Base-by-base conservation (phyloP, 495 filamentous ascomycete genomes). In the Neurospora hispaniola region DNA sequence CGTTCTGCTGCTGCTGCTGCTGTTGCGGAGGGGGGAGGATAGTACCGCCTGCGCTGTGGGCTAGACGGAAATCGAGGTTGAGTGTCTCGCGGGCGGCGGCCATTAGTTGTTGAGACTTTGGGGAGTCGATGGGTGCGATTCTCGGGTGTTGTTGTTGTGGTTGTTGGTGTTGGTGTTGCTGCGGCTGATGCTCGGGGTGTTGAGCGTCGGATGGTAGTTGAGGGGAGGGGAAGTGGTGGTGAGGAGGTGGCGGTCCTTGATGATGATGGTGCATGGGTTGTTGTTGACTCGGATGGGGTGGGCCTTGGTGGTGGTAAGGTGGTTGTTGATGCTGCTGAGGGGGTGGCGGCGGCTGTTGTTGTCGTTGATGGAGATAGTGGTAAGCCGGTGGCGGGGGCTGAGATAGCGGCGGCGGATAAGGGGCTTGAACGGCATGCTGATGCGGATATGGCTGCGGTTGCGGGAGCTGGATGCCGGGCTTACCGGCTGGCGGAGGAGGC, bases 31-130 rank as follows among this genome's bases (percentile, higher is more conserved):
- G 20, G 46, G 54, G 23, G 12, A 62, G 54, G 20, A 23, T 9
- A 74, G 77, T 68, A 79, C 80, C 5, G 46, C 46, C 20, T 1
- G 43, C 18, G 18, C 18, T 9, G 48, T 54, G 48, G 48, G 20
- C 48, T 54, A 62, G 27, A 62, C 54, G 27, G 54, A 27, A 62
- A 1, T 62, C 54, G 27, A 62, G 54, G 27, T 62, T 62, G 27
- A 62, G 54, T 62, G 54, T 31, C 14, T 62, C 54, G 54, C 54
- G 54, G 7, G 54, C 54, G 27, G 54, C 54, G 27, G 27, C 54
- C 54, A 62, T 62, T 16, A 85, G 76, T 0, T 83, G 79, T 14
- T 82, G 82, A 3, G 82, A 78, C n/a, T 80, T 79, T 2, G 84
- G 83, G 1, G 83, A 83, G 42, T 78, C 78, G 39, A 74, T 40